A percentile compares a stretch with the other conserved stretches of the same genome.
Conservation (phyloP, 106 monocot species). For the Xerophyta viscosa region DNA sequence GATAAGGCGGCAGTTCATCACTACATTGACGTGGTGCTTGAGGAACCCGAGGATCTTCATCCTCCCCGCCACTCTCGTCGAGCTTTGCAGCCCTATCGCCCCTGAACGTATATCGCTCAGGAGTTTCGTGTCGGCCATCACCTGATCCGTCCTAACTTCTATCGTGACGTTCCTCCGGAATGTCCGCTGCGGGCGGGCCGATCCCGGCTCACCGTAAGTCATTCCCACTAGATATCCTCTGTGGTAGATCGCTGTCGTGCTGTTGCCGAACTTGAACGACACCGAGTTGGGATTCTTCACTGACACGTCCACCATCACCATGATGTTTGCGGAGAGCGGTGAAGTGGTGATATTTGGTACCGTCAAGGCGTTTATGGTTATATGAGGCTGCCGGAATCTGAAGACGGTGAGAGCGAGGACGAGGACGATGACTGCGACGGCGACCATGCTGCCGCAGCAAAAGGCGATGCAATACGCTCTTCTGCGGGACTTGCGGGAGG, state of each 20-base stretch:
- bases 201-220: background rate
- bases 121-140: background rate
- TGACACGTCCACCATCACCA: conserved; percentile 18
- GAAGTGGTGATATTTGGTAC: background rate
- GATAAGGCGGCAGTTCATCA: conserved; percentile 14
- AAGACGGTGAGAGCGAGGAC: no score
- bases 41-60: conserved; percentile 14
- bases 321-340: conserved; percentile 2
- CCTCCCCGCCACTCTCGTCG: conserved; percentile 13
- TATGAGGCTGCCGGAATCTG: no score
- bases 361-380: no score
- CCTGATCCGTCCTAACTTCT: conserved; percentile 2
- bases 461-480: no score
- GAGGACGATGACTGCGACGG: no score
- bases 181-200: background rate
- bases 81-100: conserved; percentile 10
- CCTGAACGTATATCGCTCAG: background rate
- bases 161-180: conserved; percentile 17
- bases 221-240: conserved; percentile 4
- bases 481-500: no score
- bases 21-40: conserved; percentile 11
- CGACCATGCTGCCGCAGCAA: no score
- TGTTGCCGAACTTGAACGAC: conserved; percentile 6
- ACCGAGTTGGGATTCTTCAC: conserved; percentile 22
- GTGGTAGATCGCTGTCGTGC: conserved; percentile 7